phyloP scores from a whole-genome alignment of 164 flowering plant species.

The Annona cherimola region DNA sequence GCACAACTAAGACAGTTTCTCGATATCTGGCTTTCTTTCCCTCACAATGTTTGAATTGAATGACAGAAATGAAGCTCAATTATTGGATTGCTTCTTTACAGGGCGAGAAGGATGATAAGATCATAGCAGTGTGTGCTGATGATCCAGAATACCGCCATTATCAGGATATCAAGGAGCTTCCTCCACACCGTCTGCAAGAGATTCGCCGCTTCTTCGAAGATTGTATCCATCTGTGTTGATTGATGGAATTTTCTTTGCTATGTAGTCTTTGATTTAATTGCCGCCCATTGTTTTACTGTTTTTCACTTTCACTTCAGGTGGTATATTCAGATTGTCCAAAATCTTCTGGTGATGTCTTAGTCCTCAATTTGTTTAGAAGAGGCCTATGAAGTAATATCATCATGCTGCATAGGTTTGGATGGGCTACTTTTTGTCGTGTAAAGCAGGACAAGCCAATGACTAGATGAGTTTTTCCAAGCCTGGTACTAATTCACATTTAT shows the following conservation, averaged over 20 bases:
- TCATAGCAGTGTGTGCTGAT: constrained; percentile 85
- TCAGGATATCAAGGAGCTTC: constrained; percentile 70
- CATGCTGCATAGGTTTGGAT: too few relatives aligned
- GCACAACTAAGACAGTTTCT: too few relatives aligned
- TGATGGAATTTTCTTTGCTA: not conserved
- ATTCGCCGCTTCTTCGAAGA: constrained; percentile 93
- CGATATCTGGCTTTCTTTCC: too few relatives aligned
- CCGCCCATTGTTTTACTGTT: not conserved
- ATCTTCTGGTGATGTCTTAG: too few relatives aligned
- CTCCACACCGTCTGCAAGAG: constrained; percentile 89
- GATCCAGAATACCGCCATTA: constrained; percentile 92
- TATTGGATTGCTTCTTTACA: constrained; percentile 21
- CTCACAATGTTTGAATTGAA: not conserved
- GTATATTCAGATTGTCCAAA: not conserved
- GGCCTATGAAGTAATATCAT: too few relatives aligned
- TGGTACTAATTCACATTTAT: too few relatives aligned
- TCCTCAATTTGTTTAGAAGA: too few relatives aligned
- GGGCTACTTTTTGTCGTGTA: too few relatives aligned
- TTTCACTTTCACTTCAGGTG: not conserved
- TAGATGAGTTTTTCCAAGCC: too few relatives aligned
- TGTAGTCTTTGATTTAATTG: not conserved
- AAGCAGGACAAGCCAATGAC: too few relatives aligned
- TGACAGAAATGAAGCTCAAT: not conserved
- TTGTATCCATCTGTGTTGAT: constrained; percentile 49
- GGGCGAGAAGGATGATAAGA: constrained; percentile 92